These are phyloP conservation scores for Panicum miliaceum DNA, from an alignment of 176 grass and related monocot genomes.

Conservation along the genomic window DNA sequence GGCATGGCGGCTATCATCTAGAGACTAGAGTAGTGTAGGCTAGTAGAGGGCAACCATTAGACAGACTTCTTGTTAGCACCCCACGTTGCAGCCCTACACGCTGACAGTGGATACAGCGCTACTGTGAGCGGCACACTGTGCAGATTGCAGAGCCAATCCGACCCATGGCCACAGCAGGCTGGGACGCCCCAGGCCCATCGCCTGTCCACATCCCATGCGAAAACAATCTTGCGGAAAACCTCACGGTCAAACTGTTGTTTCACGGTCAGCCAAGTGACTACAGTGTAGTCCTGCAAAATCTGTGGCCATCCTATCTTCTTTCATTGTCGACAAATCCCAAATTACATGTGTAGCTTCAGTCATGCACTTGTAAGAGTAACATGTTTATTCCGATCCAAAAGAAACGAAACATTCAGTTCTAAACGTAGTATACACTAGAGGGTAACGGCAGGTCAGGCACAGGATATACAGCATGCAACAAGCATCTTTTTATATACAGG, in stretches of 20 bases:
- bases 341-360: not conserved
- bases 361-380: not conserved
- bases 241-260: not conserved
- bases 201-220: not conserved
- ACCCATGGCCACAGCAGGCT: not conserved
- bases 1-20: not conserved
- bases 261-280: not conserved
- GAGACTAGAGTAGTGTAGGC: not conserved
- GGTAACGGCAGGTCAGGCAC: not conserved
- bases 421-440: not conserved
- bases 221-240: not conserved
- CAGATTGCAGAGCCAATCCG: not conserved
- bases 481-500: conserved; percentile 33
- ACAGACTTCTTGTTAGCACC: not conserved
- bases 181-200: not conserved
- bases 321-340: not conserved
- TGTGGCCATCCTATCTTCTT: not conserved
- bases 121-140: not conserved
- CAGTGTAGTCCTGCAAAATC: not conserved
- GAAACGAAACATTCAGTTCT: not conserved
- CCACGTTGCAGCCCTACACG: not conserved
- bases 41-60: not conserved
- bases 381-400: not conserved
- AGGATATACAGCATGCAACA: conserved; percentile 21
- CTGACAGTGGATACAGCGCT: not conserved